Base-by-base conservation (phyloP, 352 stramenopile genomes). In the Plasmopara muralis region DNA sequence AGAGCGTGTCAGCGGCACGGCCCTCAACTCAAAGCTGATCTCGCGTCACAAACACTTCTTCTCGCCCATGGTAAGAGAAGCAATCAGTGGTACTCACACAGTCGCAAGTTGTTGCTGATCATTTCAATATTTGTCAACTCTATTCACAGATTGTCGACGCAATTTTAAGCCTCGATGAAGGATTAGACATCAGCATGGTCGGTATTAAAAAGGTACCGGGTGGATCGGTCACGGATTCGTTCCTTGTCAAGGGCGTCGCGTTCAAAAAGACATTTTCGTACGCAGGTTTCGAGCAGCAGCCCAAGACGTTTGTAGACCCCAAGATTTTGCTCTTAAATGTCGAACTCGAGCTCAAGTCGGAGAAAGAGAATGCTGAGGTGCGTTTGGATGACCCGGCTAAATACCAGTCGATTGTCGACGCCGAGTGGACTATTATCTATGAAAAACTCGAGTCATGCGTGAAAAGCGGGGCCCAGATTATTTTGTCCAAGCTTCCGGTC, bases 241-340 rank as follows among this genome's bases (percentile, higher is more conserved):
- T 98, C 70, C 76, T 99, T 6, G 96, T 99, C 10, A 80, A 96
- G 52, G 96, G 96, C 25, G 97, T 99, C 4, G 97, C 97, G 3
- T 99, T 99, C 82, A 98, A 98, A 76, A 99, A 99, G 76, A 99
- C 97, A 20, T 99, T 99, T 67, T 98, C 89, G 47, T 99, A 99
- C 69, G 97, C 97, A 7, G 97, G 97, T n/a, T 99, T 99, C 64
- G 97, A 99, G 76, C 96, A 99, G 85, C 97, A 99, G 87, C 97
- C 96, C 39, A 99, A 99, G 78, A 85, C 84, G 46, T 99, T 99
- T 65, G 65, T 74, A 13, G 89, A 97, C 73, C 95, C 96, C 1
- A 98, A 98, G 64, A 96, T 99, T 46, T 64, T 99, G 40, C 72
- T 99, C 28, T 70, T 99, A 30, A 99, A 99, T 70, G 94, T 99